A percentile compares a stretch with the other conserved stretches of the same genome.
Conservation (phyloP, 2,329 filamentous ascomycete species). For the Cordyceps fumosorosea region DNA sequence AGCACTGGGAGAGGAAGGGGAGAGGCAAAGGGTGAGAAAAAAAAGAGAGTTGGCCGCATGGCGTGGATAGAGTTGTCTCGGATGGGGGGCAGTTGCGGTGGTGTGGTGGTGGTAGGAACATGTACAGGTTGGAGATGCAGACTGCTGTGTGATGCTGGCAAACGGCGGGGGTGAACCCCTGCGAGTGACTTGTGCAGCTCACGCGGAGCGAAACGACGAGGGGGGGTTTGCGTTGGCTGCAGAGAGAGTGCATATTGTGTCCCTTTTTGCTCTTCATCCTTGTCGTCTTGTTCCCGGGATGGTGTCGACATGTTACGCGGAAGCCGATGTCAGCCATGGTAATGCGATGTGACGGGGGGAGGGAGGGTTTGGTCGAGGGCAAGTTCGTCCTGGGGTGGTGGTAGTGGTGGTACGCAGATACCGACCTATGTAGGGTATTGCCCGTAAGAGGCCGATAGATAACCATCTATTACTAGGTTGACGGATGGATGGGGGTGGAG, state of each 20-base stretch:
- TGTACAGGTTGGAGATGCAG: not conserved
- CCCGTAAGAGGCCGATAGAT: no score
- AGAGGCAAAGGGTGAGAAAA: no score
- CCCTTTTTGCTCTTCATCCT: not conserved
- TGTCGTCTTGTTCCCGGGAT: not conserved
- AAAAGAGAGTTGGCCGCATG: no score
- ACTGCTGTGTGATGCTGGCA: not conserved
- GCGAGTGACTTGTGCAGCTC: not conserved
- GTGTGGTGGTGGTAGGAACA: not conserved
- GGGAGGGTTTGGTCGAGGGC: no score
- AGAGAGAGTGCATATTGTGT: not conserved
- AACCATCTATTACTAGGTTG: no score
- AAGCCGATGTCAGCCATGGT: not conserved
- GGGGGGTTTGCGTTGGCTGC: not conserved
- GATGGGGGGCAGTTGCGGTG: not conserved
- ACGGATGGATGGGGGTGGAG: no score
- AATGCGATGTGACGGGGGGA: not conserved
- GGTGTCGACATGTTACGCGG: not conserved
- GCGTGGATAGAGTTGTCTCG: no score
- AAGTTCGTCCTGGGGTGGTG: no score
- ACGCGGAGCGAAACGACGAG: not conserved
- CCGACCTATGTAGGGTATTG: no score
- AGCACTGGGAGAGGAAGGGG: no score
- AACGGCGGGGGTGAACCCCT: not conserved
- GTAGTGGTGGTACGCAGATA: no score